Conservation (phyloP, 2,329 filamentous ascomycete species). For the Aspergillus sp. region DNA sequence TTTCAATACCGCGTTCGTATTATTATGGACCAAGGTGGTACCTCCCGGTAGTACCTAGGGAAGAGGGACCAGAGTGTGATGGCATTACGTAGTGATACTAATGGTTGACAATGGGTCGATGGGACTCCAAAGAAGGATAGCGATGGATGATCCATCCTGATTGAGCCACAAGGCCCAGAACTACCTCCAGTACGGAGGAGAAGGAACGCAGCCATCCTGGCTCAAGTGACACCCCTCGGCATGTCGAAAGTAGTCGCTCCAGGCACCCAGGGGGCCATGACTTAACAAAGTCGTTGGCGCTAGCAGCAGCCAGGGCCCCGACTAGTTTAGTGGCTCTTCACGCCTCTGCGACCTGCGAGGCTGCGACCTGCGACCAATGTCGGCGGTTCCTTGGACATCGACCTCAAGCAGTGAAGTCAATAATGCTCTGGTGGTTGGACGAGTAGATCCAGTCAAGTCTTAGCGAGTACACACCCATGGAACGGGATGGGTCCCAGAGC, state of each 20-base stretch:
- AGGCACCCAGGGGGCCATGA: too few species aligned
- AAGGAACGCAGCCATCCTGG: not conserved
- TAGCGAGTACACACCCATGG: slow-evolving; percentile 3
- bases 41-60: not conserved
- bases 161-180: not conserved
- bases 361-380: not conserved
- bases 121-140: not conserved
- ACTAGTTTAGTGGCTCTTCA: slow-evolving; percentile 7
- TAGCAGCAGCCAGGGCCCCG: not conserved
- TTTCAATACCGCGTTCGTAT: slow-evolving; percentile 1
- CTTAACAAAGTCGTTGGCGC: not conserved
- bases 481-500: slow-evolving; percentile 7
- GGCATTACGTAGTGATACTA: not conserved
- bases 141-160: slow-evolving; percentile 1
- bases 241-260: not conserved
- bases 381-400: too few species aligned
- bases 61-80: not conserved
- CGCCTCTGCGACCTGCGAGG: not conserved
- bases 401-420: too few species aligned
- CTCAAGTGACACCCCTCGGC: not conserved
- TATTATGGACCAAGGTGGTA: not conserved
- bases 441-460: slow-evolving; percentile 6
- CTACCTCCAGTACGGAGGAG: not conserved
- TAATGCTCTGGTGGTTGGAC: not conserved
- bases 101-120: not conserved